These are phyloP conservation scores for Agrocybe pediades DNA, from an alignment of 768 basidiomycete species.

Conservation along the genomic window DNA sequence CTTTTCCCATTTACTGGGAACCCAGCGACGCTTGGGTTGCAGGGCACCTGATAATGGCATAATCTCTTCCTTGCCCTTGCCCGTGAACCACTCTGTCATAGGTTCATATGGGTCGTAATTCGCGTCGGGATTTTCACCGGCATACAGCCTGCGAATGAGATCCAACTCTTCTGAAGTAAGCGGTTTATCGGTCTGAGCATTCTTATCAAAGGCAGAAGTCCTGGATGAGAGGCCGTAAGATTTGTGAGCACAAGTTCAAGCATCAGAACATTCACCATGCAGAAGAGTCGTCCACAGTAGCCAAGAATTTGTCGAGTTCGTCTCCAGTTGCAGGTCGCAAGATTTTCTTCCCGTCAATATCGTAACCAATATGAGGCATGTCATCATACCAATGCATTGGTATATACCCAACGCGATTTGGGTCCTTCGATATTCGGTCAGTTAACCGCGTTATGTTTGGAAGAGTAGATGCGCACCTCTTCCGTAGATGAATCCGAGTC, in stretches of 20 bases:
- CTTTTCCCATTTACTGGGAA: slow-evolving; percentile 99
- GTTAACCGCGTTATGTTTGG: neutral
- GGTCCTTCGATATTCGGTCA: slow-evolving; percentile 58
- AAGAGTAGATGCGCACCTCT: slow-evolving; percentile 57
- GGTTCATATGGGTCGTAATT: slow-evolving; percentile 92
- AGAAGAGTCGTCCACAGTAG: slow-evolving; percentile 88
- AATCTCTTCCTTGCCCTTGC: slow-evolving; percentile 89
- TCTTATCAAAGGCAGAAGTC: slow-evolving; percentile 93
- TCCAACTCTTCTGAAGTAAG: slow-evolving; percentile 91
- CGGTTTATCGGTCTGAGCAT: slow-evolving; percentile 80
- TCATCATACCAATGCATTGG: slow-evolving; percentile 99
- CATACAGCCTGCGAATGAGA: slow-evolving; percentile 89
- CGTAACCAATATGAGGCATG: slow-evolving; percentile 97
- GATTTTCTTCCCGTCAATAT: slow-evolving; percentile 92
- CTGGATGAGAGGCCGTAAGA: slow-evolving; percentile 35
- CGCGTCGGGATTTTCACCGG: slow-evolving; percentile 89
- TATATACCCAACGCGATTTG: slow-evolving; percentile 93
- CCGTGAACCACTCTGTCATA: slow-evolving; percentile 96
- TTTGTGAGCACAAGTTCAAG: neutral
- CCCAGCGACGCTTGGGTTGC: slow-evolving; percentile 95
- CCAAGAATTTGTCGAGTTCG: slow-evolving; percentile 94
- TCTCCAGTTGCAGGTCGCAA: slow-evolving; percentile 94
- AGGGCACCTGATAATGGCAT: slow-evolving; percentile 93
- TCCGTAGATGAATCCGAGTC: slow-evolving; percentile 92
- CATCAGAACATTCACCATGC: slow-evolving; percentile 63